Conservation (phyloP, 1,139 yeast genomes). For the Pneumocystis canis region DNA sequence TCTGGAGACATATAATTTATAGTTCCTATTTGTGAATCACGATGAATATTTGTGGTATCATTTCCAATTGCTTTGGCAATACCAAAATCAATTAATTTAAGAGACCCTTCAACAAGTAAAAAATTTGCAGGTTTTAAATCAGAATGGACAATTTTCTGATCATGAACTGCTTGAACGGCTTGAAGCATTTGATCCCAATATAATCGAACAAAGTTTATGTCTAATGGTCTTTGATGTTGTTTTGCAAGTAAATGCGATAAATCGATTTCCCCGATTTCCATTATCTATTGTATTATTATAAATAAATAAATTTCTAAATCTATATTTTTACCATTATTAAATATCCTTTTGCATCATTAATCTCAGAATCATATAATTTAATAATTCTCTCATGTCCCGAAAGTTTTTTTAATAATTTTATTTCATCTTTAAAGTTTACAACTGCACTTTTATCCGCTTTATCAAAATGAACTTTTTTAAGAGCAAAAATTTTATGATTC, state of each 20-base stretch:
- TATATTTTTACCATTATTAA: slow-evolving; percentile 21
- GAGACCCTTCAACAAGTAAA: slow-evolving; percentile 64
- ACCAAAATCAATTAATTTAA: slow-evolving; percentile 90
- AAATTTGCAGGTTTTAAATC: slow-evolving; percentile 94
- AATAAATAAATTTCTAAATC: background rate
- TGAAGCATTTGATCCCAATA: slow-evolving; percentile 66
- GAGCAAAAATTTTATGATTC: slow-evolving; percentile 46
- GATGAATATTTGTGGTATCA: slow-evolving; percentile 74
- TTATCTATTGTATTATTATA: slow-evolving; percentile 29
- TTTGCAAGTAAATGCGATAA: slow-evolving; percentile 65
- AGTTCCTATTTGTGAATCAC: slow-evolving; percentile 88
- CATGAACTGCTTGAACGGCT: slow-evolving; percentile 80
- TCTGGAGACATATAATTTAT: slow-evolving; percentile 99
- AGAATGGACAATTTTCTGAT: slow-evolving; percentile 79
- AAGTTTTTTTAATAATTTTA: slow-evolving; percentile 52
- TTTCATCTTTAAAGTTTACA: slow-evolving; percentile 77
- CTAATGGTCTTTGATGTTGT: slow-evolving; percentile 41
- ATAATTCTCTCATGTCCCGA: slow-evolving; percentile 57
- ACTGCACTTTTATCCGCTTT: slow-evolving; percentile 65
- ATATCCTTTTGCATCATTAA: slow-evolving; percentile 47
- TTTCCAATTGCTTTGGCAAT: slow-evolving; percentile 91
- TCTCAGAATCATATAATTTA: slow-evolving; percentile 55
- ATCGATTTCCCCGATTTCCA: slow-evolving; percentile 95
- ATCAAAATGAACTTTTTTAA: slow-evolving; percentile 69
- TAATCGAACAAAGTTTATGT: slow-evolving; percentile 64